Base-by-base conservation (phyloP, 2,329 filamentous ascomycete genomes). In the Claviceps lovelessii region DNA sequence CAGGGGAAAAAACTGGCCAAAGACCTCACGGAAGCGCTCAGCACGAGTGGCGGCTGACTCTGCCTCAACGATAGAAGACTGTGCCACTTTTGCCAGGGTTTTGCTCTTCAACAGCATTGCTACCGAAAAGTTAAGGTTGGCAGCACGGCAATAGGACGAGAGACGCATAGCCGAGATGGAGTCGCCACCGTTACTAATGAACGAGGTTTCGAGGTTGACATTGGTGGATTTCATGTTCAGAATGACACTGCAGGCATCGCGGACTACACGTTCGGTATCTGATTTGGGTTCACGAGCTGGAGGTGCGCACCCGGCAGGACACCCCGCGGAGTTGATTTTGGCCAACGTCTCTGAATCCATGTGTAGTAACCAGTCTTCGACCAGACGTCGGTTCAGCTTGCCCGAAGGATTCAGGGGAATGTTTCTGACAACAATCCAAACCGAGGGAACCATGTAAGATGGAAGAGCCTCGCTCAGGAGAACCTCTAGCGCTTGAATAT, bases 131-230 rank as follows among this genome's bases (percentile, higher is more conserved):
- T 56, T 52, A 1, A 71, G 55, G 1, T 62, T 62, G 4, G 62
- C 61, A 9, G 64, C 61, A 10, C 66, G 65, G 39, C 67, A 69
- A 4, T 64, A 61, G n/a, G 76, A 72, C 5, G 68, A 65, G 17
- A 73, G 62, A 9, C 68, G 65, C 63, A 76, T 75, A 2, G 73
- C 72, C 2, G 62, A 61, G 39, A 75, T 73, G 9, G 72, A 75
- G 51, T 75, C 72, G 3, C 73, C 73, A 3, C 73, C 73, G 0
- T 73, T 61, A 5, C 60, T 59, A 17, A 73, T 64, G 52, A 75
- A 74, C 49, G 66, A 65, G 41, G 65, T 61, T 15, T 67, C 63
- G 0, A 63, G 52, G 0, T 64, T 61, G 29, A 70, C 61, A 2
- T 66, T 59, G 0, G 62, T 61, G 0, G 63, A 56, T 0, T 65